These are phyloP conservation scores for Neofusicoccum cordaticola DNA, from an alignment of 2,329 filamentous ascomycete species.

Conservation along the genomic window DNA sequence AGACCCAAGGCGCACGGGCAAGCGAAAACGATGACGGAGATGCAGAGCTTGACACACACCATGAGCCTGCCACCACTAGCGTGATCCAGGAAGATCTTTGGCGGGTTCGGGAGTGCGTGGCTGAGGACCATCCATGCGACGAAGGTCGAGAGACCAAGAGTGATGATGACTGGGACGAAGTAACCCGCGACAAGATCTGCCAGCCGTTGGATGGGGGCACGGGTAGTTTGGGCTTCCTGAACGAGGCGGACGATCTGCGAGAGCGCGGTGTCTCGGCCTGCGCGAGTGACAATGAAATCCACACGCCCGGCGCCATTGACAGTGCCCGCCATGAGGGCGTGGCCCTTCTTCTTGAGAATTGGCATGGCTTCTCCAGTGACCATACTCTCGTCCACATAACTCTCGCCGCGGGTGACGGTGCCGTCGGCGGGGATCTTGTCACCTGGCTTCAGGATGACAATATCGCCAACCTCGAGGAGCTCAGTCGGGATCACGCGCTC, in stretches of 20 bases:
- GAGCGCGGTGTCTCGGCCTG: constrained; percentile 91
- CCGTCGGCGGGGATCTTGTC: constrained; percentile 97
- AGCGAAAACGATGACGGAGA: constrained; percentile 96
- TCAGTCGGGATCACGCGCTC: constrained; percentile 90
- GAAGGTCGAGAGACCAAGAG: constrained; percentile 82
- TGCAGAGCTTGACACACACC: constrained; percentile 96
- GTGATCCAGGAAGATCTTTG: constrained; percentile 77
- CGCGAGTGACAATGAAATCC: constrained; percentile 88
- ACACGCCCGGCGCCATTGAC: constrained; percentile 91
- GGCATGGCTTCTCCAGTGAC: constrained; percentile 97
- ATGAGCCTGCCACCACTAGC: constrained; percentile 87
- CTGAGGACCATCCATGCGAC: constrained; percentile 91
- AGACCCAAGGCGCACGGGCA: constrained; percentile 96
- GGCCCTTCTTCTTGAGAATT: constrained; percentile 81
- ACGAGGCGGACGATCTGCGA: constrained; percentile 99
- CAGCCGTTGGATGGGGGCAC: constrained; percentile 90
- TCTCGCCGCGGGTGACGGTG: constrained; percentile 80
- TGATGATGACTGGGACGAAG: constrained; percentile 86
- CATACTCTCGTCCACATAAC: constrained; percentile 96
- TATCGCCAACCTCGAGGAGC: constrained; percentile 86
- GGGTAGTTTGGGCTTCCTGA: constrained; percentile 90
- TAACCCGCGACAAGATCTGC: constrained; percentile 89
- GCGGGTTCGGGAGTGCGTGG: constrained; percentile 79
- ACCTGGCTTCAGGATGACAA: constrained; percentile 88
- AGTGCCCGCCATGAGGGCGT: constrained; percentile 82